Evolutionary conservation across 345 rosid genomes (phyloP).

Genomic region (Barbarea vulgaris): DNA sequence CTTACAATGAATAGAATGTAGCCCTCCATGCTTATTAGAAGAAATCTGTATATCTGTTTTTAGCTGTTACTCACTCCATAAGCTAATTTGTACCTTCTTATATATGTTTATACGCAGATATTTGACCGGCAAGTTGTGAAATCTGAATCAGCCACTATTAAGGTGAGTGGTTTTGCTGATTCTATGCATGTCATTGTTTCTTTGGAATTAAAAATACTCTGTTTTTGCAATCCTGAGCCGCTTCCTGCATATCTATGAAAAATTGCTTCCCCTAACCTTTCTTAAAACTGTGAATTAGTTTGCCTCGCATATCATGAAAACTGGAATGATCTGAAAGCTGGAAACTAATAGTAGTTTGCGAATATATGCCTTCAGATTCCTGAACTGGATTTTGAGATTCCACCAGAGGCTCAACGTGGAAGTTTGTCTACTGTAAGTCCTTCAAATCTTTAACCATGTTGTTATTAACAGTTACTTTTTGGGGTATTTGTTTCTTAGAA

Average conservation of each 20-base stretch:
- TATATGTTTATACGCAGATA: slow-evolving; percentile 51
- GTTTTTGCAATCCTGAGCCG: neutral
- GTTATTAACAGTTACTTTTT: neutral
- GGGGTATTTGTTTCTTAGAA: neutral
- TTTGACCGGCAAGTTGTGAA: slow-evolving; percentile 81
- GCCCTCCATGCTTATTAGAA: too few relatives aligned
- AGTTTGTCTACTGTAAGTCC: slow-evolving; percentile 78
- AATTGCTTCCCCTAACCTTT: neutral
- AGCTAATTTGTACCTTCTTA: slow-evolving; percentile 3
- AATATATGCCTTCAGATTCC: slow-evolving; percentile 62
- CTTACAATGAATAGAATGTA: too few relatives aligned
- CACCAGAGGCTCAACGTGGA: slow-evolving; percentile 94
- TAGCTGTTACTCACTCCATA: too few relatives aligned
- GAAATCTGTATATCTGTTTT: too few relatives aligned
- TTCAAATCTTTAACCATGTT: slow-evolving; percentile 16
- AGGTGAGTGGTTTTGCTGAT: slow-evolving; percentile 49
- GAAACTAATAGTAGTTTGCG: slow-evolving; percentile 3
- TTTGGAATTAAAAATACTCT: neutral
- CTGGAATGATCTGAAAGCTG: neutral
- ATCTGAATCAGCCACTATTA: slow-evolving; percentile 92
- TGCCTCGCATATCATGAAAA: neutral
- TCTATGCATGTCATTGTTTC: neutral
- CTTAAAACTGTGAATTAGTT: neutral
- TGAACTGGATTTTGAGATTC: slow-evolving; percentile 92
- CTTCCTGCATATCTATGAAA: neutral